Evolutionary conservation across 179 eudicot genomes (phyloP), one percentile per base, ranked within the genome.

Genomic region (Carnegiea gigantea): DNA sequence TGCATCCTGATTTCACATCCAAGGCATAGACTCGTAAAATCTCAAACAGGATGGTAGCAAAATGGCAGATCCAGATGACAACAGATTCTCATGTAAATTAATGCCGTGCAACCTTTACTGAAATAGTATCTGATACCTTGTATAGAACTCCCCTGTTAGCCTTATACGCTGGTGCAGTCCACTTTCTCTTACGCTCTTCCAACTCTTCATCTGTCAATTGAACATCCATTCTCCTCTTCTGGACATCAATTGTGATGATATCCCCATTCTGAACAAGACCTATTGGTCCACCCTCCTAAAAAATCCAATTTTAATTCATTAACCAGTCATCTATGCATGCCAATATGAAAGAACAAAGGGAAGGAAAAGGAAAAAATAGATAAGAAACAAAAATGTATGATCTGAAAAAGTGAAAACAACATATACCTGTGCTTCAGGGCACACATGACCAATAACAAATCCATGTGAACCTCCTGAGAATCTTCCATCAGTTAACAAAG

Each of bases 391-490:
- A 57, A 23, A 57, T 57, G n/a, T 57, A 57, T 57, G n/a, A 18
- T 38, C 17, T 40, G 14, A 75, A 75, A 24, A 51, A 70, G 48
- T 24, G 17, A 77, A 26, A 77, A 21, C 6, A 5, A 49, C 67
- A 62, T 51, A 40, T 53, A 95, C 99, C 94, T 93, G 98, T 70
- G 99, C 97, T 89, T 95, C 99, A 21, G 99, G 99, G 82, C 97
- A 91, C 77, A 95, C 87, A 80, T 95, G 99, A 74, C 99, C 99
- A 51, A 96, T 93, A 82, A 96, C 99, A 86, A 92, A 96, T 70
- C 99, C 99, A 82, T 94, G 99, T 49, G 99, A 96, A 80, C 96
- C 99, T 83, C 99, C 98, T 40, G 99, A 96, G 86, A 96, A 96
- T 81, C 99, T 87, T 83, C 99, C 99, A 86, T 96, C 99, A 36